Base-by-base conservation (phyloP, 1,284 basidiomycete genomes). In the Sutorius eximius region DNA sequence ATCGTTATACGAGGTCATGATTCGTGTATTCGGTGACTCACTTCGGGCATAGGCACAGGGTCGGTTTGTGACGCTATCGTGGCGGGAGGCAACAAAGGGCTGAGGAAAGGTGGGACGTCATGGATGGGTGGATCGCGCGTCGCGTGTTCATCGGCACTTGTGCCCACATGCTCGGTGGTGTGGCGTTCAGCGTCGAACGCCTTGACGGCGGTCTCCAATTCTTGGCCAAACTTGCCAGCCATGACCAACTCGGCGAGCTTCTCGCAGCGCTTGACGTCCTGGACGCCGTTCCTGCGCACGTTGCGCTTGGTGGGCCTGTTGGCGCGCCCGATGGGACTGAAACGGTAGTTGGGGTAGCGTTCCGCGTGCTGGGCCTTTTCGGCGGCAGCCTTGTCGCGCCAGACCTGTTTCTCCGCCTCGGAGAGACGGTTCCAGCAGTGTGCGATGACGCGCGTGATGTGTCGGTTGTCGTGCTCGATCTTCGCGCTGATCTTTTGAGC, bases 361-460 rank as follows among this genome's bases (percentile, higher is more conserved):
- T 69, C 65, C 18, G 73, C 69, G 61, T 89, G 87, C 43, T 79
- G 75, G 5, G 74, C 68, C 66, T 88, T 88, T 65, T 83, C 85
- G 18, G 77, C 68, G 15, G 78, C 74, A 1, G 86, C 86, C 59
- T 76, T 76, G 51, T 75, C 70, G 44, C 77, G 75, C 75, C 80
- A 88, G 16, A 74, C 61, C 34, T 73, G 68, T 59, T 81, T 82
- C 48, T 82, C 76, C 5, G 68, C 61, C 15, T 77, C 76, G 2
- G 77, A 61, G 53, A 85, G 71, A 22, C 72, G 67, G 51, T 77
- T 78, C 85, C 84, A 86, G 58, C 75, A 74, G 44, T 76, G 72
- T 2, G 75, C 82, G 40, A 81, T 76, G 64, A 82, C 80, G 51
- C 78, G 78, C 49, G 80, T 82, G 60, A 86, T 79, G 52, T 82